These are phyloP conservation scores for Fusarium sp. DNA, from an alignment of 2,329 filamentous ascomycete genomes.

Conservation along the genomic window DNA sequence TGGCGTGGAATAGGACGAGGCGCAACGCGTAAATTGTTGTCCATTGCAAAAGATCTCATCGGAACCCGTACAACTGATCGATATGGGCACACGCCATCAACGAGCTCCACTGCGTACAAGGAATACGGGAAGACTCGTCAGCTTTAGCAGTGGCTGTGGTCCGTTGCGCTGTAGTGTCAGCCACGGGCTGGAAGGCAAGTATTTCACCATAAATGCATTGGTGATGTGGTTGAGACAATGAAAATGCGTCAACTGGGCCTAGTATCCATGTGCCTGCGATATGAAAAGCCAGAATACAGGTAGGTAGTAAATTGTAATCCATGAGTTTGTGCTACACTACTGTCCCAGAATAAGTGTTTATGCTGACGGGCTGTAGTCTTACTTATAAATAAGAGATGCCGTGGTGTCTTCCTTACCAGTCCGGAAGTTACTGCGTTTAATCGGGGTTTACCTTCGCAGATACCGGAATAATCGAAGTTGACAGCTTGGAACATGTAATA, in stretches of 20 bases:
- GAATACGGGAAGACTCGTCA: conserved; percentile 36
- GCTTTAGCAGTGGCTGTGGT: conserved; percentile 25
- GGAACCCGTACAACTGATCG: neutral
- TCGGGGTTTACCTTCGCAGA: neutral
- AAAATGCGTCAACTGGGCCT: neutral
- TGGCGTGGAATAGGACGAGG: neutral
- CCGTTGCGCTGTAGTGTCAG: conserved; percentile 18
- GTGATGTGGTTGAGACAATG: neutral
- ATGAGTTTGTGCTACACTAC: conserved; percentile 4
- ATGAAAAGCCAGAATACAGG: neutral
- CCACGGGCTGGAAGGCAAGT: neutral
- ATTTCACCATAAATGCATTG: conserved; percentile 2
- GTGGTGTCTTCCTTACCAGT: neutral
- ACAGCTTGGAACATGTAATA: neutral
- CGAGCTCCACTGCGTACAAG: conserved; percentile 8
- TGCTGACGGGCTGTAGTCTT: neutral
- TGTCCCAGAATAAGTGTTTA: neutral
- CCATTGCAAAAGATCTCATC: neutral
- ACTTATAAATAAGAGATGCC: neutral
- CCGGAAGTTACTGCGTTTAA: neutral
- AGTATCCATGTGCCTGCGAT: neutral
- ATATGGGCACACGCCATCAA: neutral
- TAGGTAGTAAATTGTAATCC: neutral
- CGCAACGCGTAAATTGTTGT: neutral
- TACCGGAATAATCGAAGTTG: neutral